Evolutionary conservation across 1,139 yeast genomes (phyloP), one percentile per base, ranked within the genome.

Genomic region (Debaryomyces sp.): DNA sequence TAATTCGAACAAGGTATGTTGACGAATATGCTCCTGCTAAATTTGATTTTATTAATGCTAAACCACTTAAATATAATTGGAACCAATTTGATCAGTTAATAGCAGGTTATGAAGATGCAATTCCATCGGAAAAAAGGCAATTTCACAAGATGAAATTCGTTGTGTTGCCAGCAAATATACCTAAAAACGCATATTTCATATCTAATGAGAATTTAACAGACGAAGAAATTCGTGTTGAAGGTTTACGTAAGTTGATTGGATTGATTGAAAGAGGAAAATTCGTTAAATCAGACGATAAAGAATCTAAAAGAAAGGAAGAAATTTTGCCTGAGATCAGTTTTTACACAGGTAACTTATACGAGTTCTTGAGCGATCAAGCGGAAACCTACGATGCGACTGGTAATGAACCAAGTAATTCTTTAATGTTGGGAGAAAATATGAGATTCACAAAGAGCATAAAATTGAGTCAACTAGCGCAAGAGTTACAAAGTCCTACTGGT

Each of bases 181-280:
- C 91, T 0, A 78, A 82, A 46, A 82, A 79, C 56, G 78, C 84
- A 1, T 79, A 69, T 56, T 70, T 62, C 43, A 70, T 71, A 32
- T 72, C 74, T 33, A 81, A 84, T 53, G 96, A 89, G 60, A 77
- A 77, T 27, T 70, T 90, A 41, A 81, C 82, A 0, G 84, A 87
- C 4, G 98, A 92, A 64, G 98, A 92, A 66, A 81, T 88, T 18
- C 70, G 96, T 49, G 80, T 94, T 13, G 98, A 92, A 64, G 99
- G 98, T 0, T 71, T 94, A 30, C 75, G 94, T 45, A 83, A 84
- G 46, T 71, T 94, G 52, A 87, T 90, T 44, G 75, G 83, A 1
- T 70, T 82, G 23, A 78, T 94, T 18, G 87, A 88, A 56, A 78
- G 84, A 54, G 83, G 87, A 1, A 75, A 78, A 41, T 80, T 79